Evolutionary conservation across 1,284 basidiomycete genomes (phyloP).

Genomic region (Puccinia hordei): DNA sequence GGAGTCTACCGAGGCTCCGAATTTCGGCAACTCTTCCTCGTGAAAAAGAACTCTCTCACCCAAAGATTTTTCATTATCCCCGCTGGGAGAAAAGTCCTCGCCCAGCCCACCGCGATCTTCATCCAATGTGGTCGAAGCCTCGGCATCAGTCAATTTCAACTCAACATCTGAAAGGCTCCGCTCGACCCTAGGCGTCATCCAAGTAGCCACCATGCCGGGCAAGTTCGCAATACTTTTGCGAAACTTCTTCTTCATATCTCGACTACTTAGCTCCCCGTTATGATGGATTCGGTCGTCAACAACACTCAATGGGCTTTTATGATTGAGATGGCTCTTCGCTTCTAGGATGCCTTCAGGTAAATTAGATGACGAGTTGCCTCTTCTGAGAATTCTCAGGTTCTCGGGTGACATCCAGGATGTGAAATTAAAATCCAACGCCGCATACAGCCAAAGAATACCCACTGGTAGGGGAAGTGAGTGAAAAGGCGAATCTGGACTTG

Average conservation of each 20-base stretch:
- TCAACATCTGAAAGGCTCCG: slow-evolving; percentile 44
- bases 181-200: slow-evolving; percentile 48
- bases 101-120: slow-evolving; percentile 25
- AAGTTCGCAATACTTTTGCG: slow-evolving; percentile 50
- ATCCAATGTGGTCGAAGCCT: slow-evolving; percentile 46
- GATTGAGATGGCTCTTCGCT: slow-evolving; percentile 83
- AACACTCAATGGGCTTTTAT: slow-evolving; percentile 75
- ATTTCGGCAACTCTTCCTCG: slow-evolving; percentile 44
- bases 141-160: slow-evolving; percentile 20
- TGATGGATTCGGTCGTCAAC: slow-evolving; percentile 66
- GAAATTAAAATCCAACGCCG: slow-evolving; percentile 88
- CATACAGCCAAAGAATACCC: slow-evolving; percentile 75
- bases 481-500: slow-evolving; percentile 60
- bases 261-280: slow-evolving; percentile 21
- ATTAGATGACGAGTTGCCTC: slow-evolving; percentile 72
- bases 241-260: slow-evolving; percentile 39
- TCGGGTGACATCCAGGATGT: slow-evolving; percentile 86
- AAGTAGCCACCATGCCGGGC: slow-evolving; percentile 44
- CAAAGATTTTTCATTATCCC: slow-evolving; percentile 62
- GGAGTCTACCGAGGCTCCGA: slow-evolving; percentile 51
- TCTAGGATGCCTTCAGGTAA: slow-evolving; percentile 67
- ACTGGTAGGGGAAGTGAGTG: slow-evolving; percentile 67
- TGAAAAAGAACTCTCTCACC: slow-evolving; percentile 57
- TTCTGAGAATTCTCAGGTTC: slow-evolving; percentile 76
- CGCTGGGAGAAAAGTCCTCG: slow-evolving; percentile 16